Conservation (phyloP, 768 basidiomycete species). For the Suillus hirtellus region DNA sequence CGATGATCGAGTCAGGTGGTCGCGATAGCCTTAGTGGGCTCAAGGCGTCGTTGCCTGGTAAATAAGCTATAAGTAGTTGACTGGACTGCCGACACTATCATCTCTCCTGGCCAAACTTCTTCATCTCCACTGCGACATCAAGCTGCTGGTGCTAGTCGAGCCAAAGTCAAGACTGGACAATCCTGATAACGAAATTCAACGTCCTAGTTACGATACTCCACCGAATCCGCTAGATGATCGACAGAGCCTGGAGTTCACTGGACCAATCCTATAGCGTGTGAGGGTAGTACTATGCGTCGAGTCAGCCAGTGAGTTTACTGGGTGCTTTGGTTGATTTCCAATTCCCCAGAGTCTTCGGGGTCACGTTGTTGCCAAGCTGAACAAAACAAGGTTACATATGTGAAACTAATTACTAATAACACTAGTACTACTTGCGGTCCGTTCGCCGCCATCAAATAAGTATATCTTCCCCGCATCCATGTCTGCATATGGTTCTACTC, state of each 20-base stretch:
- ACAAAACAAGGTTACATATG: neutral
- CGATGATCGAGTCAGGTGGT: slow-evolving; percentile 5
- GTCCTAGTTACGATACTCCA: neutral
- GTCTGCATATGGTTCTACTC: neutral
- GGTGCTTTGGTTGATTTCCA: neutral
- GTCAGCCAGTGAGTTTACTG: neutral
- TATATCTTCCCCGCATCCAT: neutral
- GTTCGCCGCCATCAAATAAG: slow-evolving; percentile 1
- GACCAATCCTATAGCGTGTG: neutral
- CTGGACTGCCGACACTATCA: neutral
- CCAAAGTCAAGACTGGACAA: neutral
- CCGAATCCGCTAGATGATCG: neutral
- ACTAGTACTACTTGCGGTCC: neutral
- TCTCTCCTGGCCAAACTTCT: neutral
- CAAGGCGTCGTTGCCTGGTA: neutral
- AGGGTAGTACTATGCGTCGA: neutral
- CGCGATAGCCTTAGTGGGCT: slow-evolving; percentile 1
- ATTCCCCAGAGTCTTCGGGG: slow-evolving; percentile 9
- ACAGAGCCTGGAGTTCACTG: neutral
- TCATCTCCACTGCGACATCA: neutral
- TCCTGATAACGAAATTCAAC: neutral
- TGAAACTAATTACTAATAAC: neutral
- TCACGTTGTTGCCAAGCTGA: neutral
- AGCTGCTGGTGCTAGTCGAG: neutral
- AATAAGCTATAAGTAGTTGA: slow-evolving; percentile 5